Base-by-base conservation (phyloP, 148 eudicot species). In the Rhododendron ferrugineum region DNA sequence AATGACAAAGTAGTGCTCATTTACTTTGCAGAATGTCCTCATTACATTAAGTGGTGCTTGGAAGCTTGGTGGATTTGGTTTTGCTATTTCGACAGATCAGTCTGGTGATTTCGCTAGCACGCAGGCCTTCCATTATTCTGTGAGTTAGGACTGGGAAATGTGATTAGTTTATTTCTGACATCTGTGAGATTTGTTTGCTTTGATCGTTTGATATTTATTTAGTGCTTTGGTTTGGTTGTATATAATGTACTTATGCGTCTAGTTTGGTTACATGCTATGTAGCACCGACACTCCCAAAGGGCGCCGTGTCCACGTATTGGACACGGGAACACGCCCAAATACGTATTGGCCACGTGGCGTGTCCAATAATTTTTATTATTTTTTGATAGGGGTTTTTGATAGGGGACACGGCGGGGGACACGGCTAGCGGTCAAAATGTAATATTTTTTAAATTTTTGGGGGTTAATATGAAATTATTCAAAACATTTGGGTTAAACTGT, bases 51-150 rank as follows among this genome's bases (percentile, higher is more conserved):
- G 86, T 91, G 99, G 99, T 87, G 96, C 99, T 75, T 97, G 99
- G 99, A 97, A 97, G 91, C 95, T 97, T 72, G 95, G 99, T 83
- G 97, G 99, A 74, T 97, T 97, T 92, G 98, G 99, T 89, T 95
- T 97, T 92, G 88, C 99, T 28, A 87, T 97, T 85, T 88, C 98
- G 40, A 56, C 90, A 68, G 98, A 97, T 87, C 97, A 93, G 88
- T 88, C 95, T 70, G 88, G 86, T 73, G 96, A 91, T 91, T 83
- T 88, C 62, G 82, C 93, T 49, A 86, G 86, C 85, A 78, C 83
- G 77, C 99, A 92, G 86, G 83, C 89, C 82, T 97, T 95, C 87
- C 99, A 97, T 87, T 97, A 94, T 90, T 86, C 98, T 88, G 99
- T 97, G 90, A 92, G 98, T 93, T 64, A 86, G 79, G 3, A 83